phyloP scores from a whole-genome alignment of 169 alveolate genomes.

The Theileria parva region DNA sequence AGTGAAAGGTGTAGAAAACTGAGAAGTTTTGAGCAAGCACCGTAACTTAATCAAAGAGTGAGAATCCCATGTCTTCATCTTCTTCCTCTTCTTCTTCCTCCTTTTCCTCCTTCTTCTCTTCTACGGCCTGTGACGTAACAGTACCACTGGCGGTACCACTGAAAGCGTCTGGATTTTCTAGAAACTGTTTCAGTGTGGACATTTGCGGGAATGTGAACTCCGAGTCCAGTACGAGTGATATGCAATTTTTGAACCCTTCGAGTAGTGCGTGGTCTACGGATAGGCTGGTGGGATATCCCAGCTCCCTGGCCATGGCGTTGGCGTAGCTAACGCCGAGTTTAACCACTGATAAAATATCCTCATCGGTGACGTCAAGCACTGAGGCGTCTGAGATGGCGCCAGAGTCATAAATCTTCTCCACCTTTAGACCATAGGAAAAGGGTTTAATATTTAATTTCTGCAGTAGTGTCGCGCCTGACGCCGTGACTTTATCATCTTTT shows the following conservation, averaged over 20 bases:
- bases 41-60: slow-evolving; percentile 81
- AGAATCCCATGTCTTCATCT: slow-evolving; percentile 94
- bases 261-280: slow-evolving; percentile 93
- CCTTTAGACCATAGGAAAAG: slow-evolving; percentile 94
- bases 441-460: slow-evolving; percentile 96
- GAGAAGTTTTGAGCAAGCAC: too few relatives aligned
- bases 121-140: slow-evolving; percentile 78
- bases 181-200: slow-evolving; percentile 85
- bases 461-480: slow-evolving; percentile 95
- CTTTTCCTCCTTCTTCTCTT: slow-evolving; percentile 74
- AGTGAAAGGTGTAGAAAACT: too few relatives aligned
- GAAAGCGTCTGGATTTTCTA: slow-evolving; percentile 90
- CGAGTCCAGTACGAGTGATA: slow-evolving; percentile 91
- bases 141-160: slow-evolving; percentile 82
- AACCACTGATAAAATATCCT: slow-evolving; percentile 86
- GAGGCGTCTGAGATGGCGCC: slow-evolving; percentile 93
- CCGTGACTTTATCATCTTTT: slow-evolving; percentile 93
- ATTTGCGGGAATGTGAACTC: slow-evolving; percentile 93
- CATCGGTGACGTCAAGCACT: slow-evolving; percentile 93
- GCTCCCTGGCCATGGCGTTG: slow-evolving; percentile 92
- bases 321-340: slow-evolving; percentile 85
- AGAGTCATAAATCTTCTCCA: slow-evolving; percentile 91
- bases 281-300: slow-evolving; percentile 92
- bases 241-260: slow-evolving; percentile 95
- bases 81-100: slow-evolving; percentile 94